phyloP scores from a whole-genome alignment of 352 stramenopile species.

The Phytophthora sp. region DNA sequence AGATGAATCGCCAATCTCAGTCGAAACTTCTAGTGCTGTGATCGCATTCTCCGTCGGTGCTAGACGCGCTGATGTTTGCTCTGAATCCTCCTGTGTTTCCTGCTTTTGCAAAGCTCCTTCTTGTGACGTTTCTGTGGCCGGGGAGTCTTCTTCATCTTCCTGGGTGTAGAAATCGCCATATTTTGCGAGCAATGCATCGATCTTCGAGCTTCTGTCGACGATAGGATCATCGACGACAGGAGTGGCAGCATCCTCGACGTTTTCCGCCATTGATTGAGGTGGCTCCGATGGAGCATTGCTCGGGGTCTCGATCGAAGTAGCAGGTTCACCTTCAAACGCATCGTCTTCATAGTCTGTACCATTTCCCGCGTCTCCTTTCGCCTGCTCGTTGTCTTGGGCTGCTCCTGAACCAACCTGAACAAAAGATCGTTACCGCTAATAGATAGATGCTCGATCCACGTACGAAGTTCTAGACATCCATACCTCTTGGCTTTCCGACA shows the following conservation, averaged over 20 bases:
- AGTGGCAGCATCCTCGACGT: neutral
- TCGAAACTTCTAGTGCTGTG: neutral
- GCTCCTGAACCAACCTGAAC: neutral
- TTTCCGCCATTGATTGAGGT: slow-evolving; percentile 7
- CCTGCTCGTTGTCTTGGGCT: neutral
- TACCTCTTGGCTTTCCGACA: slow-evolving; percentile 12
- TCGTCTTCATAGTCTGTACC: slow-evolving; percentile 49
- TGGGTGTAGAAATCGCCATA: slow-evolving; percentile 43
- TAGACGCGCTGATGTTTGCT: neutral
- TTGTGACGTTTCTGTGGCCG: slow-evolving; percentile 3
- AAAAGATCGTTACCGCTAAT: neutral
- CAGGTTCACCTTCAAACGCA: slow-evolving; percentile 43
- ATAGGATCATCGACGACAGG: neutral
- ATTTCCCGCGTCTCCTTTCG: neutral
- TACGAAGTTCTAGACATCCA: neutral
- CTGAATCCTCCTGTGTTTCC: slow-evolving; percentile 1
- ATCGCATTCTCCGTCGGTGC: neutral
- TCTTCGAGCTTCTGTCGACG: slow-evolving; percentile 10
- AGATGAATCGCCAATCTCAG: slow-evolving; percentile 7
- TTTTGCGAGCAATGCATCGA: slow-evolving; percentile 39
- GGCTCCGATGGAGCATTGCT: neutral
- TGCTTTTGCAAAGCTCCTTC: neutral
- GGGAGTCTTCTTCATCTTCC: slow-evolving; percentile 12
- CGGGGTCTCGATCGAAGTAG: neutral
- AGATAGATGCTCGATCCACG: neutral